phyloP scores from a whole-genome alignment of 1,284 basidiomycete genomes.

The Tilletia horrida region DNA sequence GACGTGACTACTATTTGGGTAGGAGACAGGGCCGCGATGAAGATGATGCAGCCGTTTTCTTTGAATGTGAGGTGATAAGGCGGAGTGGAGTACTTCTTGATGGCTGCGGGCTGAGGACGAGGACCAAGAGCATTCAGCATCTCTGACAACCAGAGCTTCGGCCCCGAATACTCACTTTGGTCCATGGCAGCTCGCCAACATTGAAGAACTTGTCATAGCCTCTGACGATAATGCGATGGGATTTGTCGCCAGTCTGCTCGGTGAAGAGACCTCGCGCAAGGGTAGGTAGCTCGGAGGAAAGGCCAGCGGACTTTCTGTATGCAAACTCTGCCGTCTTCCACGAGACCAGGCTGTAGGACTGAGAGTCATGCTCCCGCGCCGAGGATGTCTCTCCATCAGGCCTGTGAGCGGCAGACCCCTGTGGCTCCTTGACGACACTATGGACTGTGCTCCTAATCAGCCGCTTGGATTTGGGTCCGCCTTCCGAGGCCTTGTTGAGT shows the following conservation, averaged over 20 bases:
- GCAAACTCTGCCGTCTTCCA: slow-evolving; percentile 54
- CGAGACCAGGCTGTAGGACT: slow-evolving; percentile 26
- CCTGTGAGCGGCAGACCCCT: not conserved
- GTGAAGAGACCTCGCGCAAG: slow-evolving; percentile 52
- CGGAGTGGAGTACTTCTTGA: slow-evolving; percentile 64
- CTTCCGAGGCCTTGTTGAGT: not conserved
- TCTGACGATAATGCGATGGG: slow-evolving; percentile 74
- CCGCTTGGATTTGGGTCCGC: not conserved
- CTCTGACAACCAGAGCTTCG: not conserved
- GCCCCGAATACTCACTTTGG: slow-evolving; percentile 64
- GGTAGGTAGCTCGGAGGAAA: slow-evolving; percentile 41
- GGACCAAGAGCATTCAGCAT: not conserved
- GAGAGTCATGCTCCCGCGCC: slow-evolving; percentile 25
- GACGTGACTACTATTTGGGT: slow-evolving; percentile 79
- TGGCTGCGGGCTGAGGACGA: slow-evolving; percentile 22
- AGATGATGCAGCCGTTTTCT: slow-evolving; percentile 97
- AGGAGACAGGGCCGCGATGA: slow-evolving; percentile 80
- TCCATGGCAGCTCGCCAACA: slow-evolving; percentile 91
- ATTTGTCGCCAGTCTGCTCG: slow-evolving; percentile 38
- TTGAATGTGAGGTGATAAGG: slow-evolving; percentile 90
- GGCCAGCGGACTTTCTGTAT: slow-evolving; percentile 41
- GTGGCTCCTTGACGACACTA: not conserved
- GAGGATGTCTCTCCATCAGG: not conserved
- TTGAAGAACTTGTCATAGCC: slow-evolving; percentile 99
- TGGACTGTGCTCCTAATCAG: slow-evolving; percentile 14